A percentile compares a stretch with the other conserved stretches of the same genome.
Conservation (phyloP, 2,329 filamentous ascomycete genomes). For the Ceratocystis smalleyi region DNA sequence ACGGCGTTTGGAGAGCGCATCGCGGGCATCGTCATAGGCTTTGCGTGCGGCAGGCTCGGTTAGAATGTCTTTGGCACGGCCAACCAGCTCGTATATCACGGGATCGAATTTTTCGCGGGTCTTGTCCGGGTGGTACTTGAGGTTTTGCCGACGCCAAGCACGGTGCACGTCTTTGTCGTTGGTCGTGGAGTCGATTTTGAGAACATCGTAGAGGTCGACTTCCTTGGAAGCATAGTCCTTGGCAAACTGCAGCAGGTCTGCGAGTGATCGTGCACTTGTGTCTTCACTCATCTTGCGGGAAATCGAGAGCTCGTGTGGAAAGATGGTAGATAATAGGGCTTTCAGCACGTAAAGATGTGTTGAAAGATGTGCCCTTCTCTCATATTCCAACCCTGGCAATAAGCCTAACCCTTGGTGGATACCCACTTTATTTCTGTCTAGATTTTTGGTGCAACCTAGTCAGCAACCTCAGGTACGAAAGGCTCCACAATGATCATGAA, state of each 20-base stretch:
- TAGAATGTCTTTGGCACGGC: conserved; percentile 75
- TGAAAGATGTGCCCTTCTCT: not conserved
- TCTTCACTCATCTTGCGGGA: conserved; percentile 13
- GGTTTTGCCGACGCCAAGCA: conserved; percentile 68
- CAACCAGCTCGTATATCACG: conserved; percentile 69
- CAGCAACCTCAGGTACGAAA: not conserved
- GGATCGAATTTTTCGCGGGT: conserved; percentile 58
- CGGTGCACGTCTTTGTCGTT: conserved; percentile 60
- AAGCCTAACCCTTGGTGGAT: not conserved
- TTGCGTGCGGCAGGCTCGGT: conserved; percentile 53
- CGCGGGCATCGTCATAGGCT: conserved; percentile 63
- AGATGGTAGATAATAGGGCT: not conserved
- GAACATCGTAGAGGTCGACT: conserved; percentile 63
- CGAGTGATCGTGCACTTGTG: conserved; percentile 20
- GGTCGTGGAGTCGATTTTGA: conserved; percentile 41
- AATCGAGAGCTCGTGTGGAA: not conserved
- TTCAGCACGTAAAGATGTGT: not conserved
- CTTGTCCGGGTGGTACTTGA: conserved; percentile 94
- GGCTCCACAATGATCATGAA: not conserved
- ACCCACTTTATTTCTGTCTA: not conserved
- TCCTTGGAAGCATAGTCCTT: conserved; percentile 45
- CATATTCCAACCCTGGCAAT: not conserved
- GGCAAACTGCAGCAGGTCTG: conserved; percentile 37
- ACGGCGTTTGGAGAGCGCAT: conserved; percentile 53
- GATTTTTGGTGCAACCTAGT: conserved; percentile 3